Base-by-base conservation (phyloP, 768 basidiomycete genomes). In the Russula sp. region DNA sequence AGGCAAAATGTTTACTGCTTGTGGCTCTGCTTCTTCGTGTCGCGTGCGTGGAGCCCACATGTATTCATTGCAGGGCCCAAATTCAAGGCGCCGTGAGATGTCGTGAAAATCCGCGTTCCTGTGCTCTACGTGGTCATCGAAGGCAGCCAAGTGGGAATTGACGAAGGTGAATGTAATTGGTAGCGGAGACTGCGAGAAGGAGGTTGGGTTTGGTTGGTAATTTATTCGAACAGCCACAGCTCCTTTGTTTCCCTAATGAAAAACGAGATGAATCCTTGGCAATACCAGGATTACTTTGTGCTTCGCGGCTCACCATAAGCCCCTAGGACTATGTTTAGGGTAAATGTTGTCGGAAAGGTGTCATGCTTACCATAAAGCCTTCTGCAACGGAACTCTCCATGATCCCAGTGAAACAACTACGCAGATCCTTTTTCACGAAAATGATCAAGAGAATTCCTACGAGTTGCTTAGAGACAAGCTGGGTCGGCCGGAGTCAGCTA, bases 61-160 rank as follows among this genome's bases (percentile, higher is more conserved):
- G 51, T 72, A 69, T 54, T 71, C 68, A 5, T 51, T 57, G 22
- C 69, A 71, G 10, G 75, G 75, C 50, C 78, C 77, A 65, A 91
- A 92, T 20, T 68, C 70, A 24, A 90, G 74, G 62, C 84, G 77
- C 69, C 76, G 80, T 6, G 81, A 83, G 9, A 93, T 76, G 57
- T 92, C 90, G 24, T 83, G 82, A 67, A 88, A 92, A 69, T 94
- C 90, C 13, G 78, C 77, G 67, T 93, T 88, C 18, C 92, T 79
- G 63, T 82, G 84, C 18, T 90, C 88, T 24, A 78, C 76, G 83
- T 89, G 88, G 64, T 90, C 89, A 68, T 92, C 89, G 63, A 87
- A 90, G 14, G 92, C 92, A 0, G 91, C 90, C 13, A 94, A 79
- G 74, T 94, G 92, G 8, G 91, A 79, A 72, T 89, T 89, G 50